These are phyloP conservation scores for Diaporthe destruens DNA, from an alignment of 2,329 filamentous ascomycete species.

Conservation along the genomic window DNA sequence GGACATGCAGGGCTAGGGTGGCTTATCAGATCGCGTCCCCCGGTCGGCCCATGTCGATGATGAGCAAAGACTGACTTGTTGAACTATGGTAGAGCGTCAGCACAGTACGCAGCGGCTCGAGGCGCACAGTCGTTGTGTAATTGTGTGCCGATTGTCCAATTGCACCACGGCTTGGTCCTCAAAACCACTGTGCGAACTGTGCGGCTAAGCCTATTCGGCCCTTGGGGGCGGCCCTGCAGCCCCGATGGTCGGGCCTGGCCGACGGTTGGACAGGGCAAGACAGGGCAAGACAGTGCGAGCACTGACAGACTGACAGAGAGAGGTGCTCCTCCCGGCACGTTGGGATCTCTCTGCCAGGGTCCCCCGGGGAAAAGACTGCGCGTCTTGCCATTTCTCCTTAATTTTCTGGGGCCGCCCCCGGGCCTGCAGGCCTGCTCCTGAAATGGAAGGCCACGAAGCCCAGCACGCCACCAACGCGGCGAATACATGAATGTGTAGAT, in stretches of 20 bases:
- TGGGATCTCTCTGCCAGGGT: conserved; percentile 1
- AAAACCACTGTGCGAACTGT: conserved; percentile 20
- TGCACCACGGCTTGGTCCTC: background rate
- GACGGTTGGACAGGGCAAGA: background rate
- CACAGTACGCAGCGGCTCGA: background rate
- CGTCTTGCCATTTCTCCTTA: conserved; percentile 27
- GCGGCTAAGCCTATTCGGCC: conserved; percentile 5
- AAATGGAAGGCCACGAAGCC: conserved; percentile 27
- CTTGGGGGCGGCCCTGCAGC: background rate
- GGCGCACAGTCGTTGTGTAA: background rate
- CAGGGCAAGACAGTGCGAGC: too few relatives aligned
- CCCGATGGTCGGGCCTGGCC: conserved; percentile 32
- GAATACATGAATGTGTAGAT: background rate
- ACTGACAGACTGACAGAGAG: too few relatives aligned
- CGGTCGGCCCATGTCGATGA: conserved; percentile 17
- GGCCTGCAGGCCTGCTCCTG: background rate
- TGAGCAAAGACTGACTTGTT: conserved; percentile 32
- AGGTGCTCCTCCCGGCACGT: background rate
- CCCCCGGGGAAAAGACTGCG: conserved; percentile 3
- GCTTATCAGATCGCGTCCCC: conserved; percentile 28
- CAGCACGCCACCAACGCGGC: conserved; percentile 18
- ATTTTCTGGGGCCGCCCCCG: conserved; percentile 2
- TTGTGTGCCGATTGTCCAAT: conserved; percentile 17
- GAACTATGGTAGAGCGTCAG: too few relatives aligned
- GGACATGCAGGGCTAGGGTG: conserved; percentile 12